Base-by-base conservation (phyloP, 805 yeast genomes). In the Metschnikowia continentalis region DNA sequence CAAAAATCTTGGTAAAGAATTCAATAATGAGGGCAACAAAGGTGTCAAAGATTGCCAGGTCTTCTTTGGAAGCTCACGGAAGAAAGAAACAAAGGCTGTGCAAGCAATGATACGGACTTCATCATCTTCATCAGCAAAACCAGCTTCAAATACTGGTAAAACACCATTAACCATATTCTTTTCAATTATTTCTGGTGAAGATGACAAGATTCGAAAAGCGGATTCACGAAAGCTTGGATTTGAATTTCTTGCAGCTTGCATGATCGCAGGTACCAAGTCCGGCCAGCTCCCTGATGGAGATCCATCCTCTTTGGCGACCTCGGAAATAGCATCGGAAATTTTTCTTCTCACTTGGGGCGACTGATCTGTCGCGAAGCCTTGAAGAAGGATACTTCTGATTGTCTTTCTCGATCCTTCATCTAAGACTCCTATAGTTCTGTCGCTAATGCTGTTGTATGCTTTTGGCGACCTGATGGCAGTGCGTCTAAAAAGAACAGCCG, bases 301-400 rank as follows among this genome's bases (percentile, higher is more conserved):
- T 13, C 80, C 84, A 52, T 82, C 86, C 43, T 75, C 78, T 61
- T 84, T 83, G 1, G 97, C 95, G 42, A 92, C 81, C 69, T 91
- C 98, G 0, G 97, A 88, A 44, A 94, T 86, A 7, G 96, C 96
- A 73, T 94, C 99, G 2, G 97, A 84, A 45, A 94, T 73, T 64
- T 92, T 94, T 68, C 92, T 97, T 65, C 97, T 83, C 32, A 90
- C 90, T 55, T 80, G 81, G 54, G 81, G 82, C n/a, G 86, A 72
- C 64, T 85, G 89, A 53, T 77, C 84, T 10, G 82, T 66, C 3
- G 80, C 65, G 61, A 92, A 89, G 14, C 97, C 98, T 52, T 78
- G 78, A 57, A 91, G 74, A 36, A 92, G 77, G 20, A 81, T 74
- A 15, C 72, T 59, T 57, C 95, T 81, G 47, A 92, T 81, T 61